These are phyloP conservation scores for Choanephora cucurbitarum DNA, from an alignment of 371 early-diverging fungal species.

Conservation along the genomic window DNA sequence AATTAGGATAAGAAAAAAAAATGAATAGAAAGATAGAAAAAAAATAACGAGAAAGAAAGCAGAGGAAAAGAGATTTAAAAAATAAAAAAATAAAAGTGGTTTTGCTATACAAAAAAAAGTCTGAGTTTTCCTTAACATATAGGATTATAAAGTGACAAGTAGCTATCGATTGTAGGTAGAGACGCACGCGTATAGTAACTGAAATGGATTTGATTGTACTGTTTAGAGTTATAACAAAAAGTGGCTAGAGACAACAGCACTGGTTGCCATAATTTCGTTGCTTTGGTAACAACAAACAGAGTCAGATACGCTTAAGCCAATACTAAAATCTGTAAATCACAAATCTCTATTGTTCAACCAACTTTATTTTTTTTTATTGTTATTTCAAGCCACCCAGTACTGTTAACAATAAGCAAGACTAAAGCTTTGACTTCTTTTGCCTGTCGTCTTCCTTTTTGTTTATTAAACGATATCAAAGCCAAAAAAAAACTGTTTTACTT, in stretches of 20 bases:
- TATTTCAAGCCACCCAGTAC: neutral
- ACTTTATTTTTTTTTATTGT: neutral
- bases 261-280: neutral
- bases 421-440: no score
- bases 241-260: no score
- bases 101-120: conserved; percentile 14
- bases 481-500: no score
- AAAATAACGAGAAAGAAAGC: conserved; percentile 3
- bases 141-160: neutral
- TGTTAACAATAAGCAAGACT: no score
- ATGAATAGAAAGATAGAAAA: neutral
- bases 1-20: neutral
- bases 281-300: neutral
- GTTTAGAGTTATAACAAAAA: neutral
- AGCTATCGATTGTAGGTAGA: no score
- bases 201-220: neutral
- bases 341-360: neutral
- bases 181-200: no score
- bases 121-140: conserved; percentile 12
- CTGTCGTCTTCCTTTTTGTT: no score
- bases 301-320: neutral
- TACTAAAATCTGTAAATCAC: neutral
- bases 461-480: no score
- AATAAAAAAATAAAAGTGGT: conserved; percentile 3
- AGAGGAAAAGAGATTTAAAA: conserved; percentile 1